Conservation (phyloP, 495 filamentous ascomycete genomes). For the Lichina pygmaea region DNA sequence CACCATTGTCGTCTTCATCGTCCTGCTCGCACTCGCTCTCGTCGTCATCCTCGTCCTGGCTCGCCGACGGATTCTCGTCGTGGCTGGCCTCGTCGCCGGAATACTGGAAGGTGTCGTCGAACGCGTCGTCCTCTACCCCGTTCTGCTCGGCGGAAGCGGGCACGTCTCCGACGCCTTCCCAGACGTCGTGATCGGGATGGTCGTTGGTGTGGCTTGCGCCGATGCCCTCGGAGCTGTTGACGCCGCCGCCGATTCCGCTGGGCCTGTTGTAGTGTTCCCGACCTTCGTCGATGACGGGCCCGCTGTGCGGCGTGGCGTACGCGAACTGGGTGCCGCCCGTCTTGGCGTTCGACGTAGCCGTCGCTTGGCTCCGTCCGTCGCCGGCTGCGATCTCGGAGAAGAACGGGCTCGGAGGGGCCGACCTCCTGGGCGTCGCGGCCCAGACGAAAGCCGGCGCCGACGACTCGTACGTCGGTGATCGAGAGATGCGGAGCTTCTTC, state of each 20-base stretch:
- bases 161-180: constrained; percentile 4
- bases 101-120: neutral
- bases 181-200: constrained; percentile 1
- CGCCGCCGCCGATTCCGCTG: neutral
- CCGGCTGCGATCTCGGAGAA: constrained; percentile 4
- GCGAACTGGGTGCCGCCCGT: constrained; percentile 1
- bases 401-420: constrained; percentile 3
- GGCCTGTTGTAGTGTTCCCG: neutral
- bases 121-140: neutral
- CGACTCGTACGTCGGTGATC: constrained; percentile 1
- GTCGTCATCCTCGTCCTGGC: neutral
- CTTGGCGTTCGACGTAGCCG: neutral
- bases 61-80: neutral
- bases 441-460: neutral
- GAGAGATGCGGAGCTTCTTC: constrained; percentile 2
- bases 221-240: neutral
- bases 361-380: neutral
- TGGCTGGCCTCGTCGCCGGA: neutral
- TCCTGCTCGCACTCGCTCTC: neutral
- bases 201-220: neutral
- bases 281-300: neutral
- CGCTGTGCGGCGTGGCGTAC: constrained; percentile 4
- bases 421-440: constrained; percentile 1
- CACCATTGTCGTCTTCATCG: neutral
- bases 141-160: neutral